phyloP scores from a whole-genome alignment of 176 grass and related monocot genomes.

The Avena insularis region DNA sequence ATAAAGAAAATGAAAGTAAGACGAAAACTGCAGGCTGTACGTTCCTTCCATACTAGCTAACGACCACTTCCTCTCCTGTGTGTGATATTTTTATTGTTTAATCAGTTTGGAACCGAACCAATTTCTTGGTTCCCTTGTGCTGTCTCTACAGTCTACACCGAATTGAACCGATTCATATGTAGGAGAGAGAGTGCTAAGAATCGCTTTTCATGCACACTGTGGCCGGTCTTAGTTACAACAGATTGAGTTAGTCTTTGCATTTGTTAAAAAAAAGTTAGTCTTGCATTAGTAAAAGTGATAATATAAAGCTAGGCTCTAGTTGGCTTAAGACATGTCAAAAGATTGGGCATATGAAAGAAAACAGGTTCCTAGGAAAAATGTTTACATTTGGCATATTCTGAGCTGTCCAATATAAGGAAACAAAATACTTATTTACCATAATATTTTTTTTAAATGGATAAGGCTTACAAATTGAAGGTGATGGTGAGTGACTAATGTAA shows the following conservation, averaged over 20 bases:
- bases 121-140: too few species aligned
- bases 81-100: too few species aligned
- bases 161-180: too few species aligned
- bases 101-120: too few species aligned
- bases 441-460: not conserved
- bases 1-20: too few species aligned
- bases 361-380: constrained; percentile 15
- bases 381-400: not conserved
- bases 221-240: not conserved
- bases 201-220: too few species aligned
- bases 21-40: too few species aligned
- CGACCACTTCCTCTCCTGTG: too few species aligned
- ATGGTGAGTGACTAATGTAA: not conserved
- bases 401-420: not conserved
- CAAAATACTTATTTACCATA: constrained; percentile 24
- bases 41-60: too few species aligned
- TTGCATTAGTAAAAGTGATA: not conserved
- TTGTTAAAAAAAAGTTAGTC: not conserved
- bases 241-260: not conserved
- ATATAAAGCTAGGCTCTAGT: not conserved
- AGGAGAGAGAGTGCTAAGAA: too few species aligned
- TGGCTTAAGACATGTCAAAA: not conserved
- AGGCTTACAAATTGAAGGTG: not conserved
- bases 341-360: not conserved
- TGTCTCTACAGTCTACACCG: too few species aligned